Conservation (phyloP, 2,329 filamentous ascomycete genomes). For the Xylaria sp. region DNA sequence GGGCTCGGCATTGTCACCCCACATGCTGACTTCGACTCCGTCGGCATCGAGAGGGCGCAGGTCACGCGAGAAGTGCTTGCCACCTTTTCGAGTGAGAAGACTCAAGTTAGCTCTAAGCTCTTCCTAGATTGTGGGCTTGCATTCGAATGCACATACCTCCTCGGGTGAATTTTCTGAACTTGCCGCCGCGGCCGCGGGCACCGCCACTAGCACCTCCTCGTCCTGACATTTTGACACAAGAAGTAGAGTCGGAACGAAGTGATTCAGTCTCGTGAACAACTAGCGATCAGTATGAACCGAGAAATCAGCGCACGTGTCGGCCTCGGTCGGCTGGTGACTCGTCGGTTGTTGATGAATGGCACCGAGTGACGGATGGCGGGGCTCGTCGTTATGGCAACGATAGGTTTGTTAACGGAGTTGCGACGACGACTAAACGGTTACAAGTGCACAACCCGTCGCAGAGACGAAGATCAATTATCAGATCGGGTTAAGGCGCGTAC, state of each 20-base stretch:
- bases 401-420: not conserved
- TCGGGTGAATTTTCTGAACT: slow-evolving; percentile 88
- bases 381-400: not conserved
- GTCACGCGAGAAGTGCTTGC: slow-evolving; percentile 92
- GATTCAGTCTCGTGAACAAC: not conserved
- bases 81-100: slow-evolving; percentile 51
- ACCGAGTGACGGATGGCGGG: not conserved
- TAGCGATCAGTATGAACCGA: not conserved
- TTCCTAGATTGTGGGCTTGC: not conserved
- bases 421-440: not conserved
- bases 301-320: not conserved
- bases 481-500: not conserved
- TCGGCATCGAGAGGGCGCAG: slow-evolving; percentile 83
- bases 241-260: not conserved
- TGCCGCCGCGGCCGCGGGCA: slow-evolving; percentile 78
- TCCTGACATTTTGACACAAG: slow-evolving; percentile 38
- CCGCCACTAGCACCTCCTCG: slow-evolving; percentile 38
- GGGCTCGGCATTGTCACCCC: slow-evolving; percentile 56
- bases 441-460: not conserved
- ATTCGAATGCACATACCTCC: slow-evolving; percentile 58
- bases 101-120: not conserved
- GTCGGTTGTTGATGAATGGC: not conserved
- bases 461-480: not conserved
- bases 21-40: slow-evolving; percentile 84
- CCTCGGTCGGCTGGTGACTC: not conserved